These are phyloP conservation scores for Persicaria maculosa DNA, from an alignment of 148 eudicot genomes.

Conservation along the genomic window DNA sequence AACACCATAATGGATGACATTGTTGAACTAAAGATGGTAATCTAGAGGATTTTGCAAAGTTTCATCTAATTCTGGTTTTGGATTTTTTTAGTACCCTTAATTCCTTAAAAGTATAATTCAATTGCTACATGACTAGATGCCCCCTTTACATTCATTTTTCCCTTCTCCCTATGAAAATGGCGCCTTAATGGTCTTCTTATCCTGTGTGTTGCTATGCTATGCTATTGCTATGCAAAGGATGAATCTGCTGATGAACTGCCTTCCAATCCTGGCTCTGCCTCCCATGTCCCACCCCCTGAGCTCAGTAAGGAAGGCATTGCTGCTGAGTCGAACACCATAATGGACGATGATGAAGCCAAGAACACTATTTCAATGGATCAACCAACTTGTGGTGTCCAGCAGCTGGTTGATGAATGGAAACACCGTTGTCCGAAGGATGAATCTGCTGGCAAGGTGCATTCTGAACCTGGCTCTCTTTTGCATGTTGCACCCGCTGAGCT, in stretches of 20 bases:
- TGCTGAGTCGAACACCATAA: not conserved
- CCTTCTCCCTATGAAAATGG: not conserved
- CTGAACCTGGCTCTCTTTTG: not conserved
- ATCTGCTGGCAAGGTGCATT: constrained; percentile 1
- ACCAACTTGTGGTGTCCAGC: not conserved
- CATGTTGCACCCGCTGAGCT: not conserved
- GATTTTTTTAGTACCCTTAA: not conserved
- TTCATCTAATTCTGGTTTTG: not conserved
- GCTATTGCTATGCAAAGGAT: not conserved
- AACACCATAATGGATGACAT: not conserved
- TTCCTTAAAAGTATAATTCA: not conserved
- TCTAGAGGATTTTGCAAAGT: not conserved
- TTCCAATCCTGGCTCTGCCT: not conserved
- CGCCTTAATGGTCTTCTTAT: not conserved
- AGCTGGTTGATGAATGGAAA: not conserved
- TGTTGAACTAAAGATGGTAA: constrained; percentile 6
- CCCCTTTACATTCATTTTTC: not conserved
- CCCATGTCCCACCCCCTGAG: not conserved
- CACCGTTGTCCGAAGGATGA: not conserved
- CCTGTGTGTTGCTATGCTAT: not conserved
- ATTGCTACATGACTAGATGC: not conserved
- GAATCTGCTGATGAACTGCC: constrained; percentile 4
- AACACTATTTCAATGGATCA: not conserved
- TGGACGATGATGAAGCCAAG: not conserved
- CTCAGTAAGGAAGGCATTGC: not conserved